Base-by-base conservation (phyloP, 306 rosid genomes). In the Delonix regia region DNA sequence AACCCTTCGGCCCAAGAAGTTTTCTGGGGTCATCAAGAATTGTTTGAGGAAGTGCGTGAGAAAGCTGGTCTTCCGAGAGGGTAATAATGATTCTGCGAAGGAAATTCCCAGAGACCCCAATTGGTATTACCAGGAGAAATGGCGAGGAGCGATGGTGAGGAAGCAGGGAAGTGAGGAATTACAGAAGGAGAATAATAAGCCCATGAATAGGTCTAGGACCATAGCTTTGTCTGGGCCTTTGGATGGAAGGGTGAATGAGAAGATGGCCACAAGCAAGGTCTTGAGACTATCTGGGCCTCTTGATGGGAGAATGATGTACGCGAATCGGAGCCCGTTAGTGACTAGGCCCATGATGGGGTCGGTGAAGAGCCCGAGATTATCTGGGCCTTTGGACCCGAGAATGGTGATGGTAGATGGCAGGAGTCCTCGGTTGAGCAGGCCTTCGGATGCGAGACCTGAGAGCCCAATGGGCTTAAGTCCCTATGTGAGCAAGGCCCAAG, bases 151-250 rank as follows among this genome's bases (percentile, higher is more conserved):
- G 3, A 25, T 87, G 56, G 24, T 83, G 69, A 87, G 86, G 64
- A 80, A 71, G 77, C 83, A 86, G 3, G 84, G 41, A 19, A 39
- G 39, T 13, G 85, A 60, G 2, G 85, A 82, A 16, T 10, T 33
- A 1, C 73, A 51, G 41, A 87, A 81, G 36, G 88, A 73, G 44
- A 62, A 62, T 38, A 30, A 15, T 8, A 85, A 71, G 66, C 88
- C 87, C 0, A 28, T 74, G 62, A 55, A 76, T 2, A 88, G 77
- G 64, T 74, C 74, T 9, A 83, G 91, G 16, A 83, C 39, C 47
- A 69, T 86, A 3, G 87, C 95, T 62, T 77, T 89, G 1, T 94
- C 99, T 8, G 99, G 99, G 34, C 99, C 98, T 4, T 71, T 90
- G 62, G 95, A 93, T 83, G 89, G 95, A 19, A 82, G 78, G 10